These are phyloP conservation scores for Pulveroboletus frians DNA, from an alignment of 768 basidiomycete genomes.

Conservation along the genomic window DNA sequence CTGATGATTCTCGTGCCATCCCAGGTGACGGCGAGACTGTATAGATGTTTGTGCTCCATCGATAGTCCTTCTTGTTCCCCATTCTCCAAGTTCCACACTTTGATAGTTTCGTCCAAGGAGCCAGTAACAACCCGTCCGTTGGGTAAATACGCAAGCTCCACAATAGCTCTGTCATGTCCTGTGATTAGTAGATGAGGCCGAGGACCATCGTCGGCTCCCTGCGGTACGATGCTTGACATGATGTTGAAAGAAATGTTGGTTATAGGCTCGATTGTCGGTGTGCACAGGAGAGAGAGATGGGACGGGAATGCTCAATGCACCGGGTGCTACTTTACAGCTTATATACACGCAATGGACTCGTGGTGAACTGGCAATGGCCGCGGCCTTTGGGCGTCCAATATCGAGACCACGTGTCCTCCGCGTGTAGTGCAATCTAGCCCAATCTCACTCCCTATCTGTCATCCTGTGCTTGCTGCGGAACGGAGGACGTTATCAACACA, in stretches of 20 bases:
- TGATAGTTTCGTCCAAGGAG: background rate
- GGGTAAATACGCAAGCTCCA: conserved; percentile 4
- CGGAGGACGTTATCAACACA: too few relatives aligned
- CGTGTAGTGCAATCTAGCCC: too few relatives aligned
- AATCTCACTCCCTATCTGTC: too few relatives aligned
- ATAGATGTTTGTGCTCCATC: background rate
- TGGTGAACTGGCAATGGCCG: too few relatives aligned
- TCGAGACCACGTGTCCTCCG: too few relatives aligned
- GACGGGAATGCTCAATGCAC: background rate
- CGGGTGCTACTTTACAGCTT: background rate
- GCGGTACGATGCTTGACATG: background rate
- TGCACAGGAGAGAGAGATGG: background rate
- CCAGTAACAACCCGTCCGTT: conserved; percentile 1
- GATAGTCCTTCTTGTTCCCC: background rate
- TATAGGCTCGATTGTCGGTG: background rate
- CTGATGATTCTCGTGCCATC: too few relatives aligned
- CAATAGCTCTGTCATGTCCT: background rate
- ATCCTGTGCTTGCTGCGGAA: too few relatives aligned
- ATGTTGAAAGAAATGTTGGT: background rate
- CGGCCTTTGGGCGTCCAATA: too few relatives aligned
- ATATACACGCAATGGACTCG: background rate
- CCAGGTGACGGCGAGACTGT: background rate
- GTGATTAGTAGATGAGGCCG: background rate
- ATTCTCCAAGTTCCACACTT: background rate
- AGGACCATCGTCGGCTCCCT: background rate